Base-by-base conservation (phyloP, 169 alveolate species). In the Eimeria maxima region DNA sequence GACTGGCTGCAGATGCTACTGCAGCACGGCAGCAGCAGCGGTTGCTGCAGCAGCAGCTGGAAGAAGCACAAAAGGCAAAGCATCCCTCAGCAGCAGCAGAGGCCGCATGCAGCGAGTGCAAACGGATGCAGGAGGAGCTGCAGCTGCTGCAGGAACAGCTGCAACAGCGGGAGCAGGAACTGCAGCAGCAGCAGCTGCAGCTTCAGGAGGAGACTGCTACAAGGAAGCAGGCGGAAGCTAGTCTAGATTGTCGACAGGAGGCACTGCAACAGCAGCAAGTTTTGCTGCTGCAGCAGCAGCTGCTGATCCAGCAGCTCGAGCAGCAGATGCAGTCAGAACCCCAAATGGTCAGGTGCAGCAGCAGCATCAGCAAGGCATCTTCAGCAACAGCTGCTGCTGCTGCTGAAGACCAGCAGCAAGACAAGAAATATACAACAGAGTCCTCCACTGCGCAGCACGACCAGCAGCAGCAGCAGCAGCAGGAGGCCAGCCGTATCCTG, bases 381-480 rank as follows among this genome's bases (percentile, higher is more conserved):
- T 53, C 63, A 53, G 63, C 63, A 53, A 11, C 63, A 53, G 63
- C 63, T 53, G 63, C 63, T 53, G 63, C 63, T 53, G 63, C 63
- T 53, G 63, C 63, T 53, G 63, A 8, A 11, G 63, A 8, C 18
- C 22, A 8, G 6, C 63, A 53, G 11, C 63, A 53, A 53, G 63
- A 53, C 63, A 3, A 53, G 18, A 53, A 53, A 53, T 16, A 1
- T 53, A 16, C 63, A 53, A 3, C 63, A 53, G 63, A 53, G 18
- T 53, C 63, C 11, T 53, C 63, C 18, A 53, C 18, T 11, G 63
- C 18, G 63, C 45, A 73, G 84, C 84, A 38, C 8, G 50, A 73
- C 11, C 53, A 73, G 53, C 84, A n/a, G 84, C 84, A 73, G 53
- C 84, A n/a, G 84, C 84, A 73, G 53, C 57, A n/a, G 27, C 84